Conservation (phyloP, 306 rosid species). For the Rubus parviflorus region DNA sequence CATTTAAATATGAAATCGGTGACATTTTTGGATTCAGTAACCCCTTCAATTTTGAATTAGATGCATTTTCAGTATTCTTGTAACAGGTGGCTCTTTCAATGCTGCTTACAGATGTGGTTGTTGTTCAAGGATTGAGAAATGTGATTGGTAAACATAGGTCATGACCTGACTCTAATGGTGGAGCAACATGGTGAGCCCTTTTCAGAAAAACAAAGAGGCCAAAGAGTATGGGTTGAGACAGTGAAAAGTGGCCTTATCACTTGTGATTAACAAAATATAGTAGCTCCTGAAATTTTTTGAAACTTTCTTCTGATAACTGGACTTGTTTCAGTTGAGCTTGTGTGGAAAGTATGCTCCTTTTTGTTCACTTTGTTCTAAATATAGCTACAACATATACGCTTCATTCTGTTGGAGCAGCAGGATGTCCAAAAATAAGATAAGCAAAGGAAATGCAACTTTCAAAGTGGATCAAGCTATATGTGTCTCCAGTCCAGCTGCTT, state of each 20-base stretch:
- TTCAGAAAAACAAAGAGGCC: neutral
- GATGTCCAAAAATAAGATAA: neutral
- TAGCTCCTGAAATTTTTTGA: neutral
- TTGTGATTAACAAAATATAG: neutral
- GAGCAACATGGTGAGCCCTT: neutral
- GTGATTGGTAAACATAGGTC: constrained; percentile 9
- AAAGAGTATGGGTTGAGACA: neutral
- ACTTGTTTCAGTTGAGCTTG: neutral
- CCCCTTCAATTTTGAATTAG: constrained; percentile 30
- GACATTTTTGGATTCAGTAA: constrained; percentile 37
- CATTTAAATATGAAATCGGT: constrained; percentile 67
- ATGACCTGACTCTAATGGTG: constrained; percentile 8
- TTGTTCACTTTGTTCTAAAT: neutral
- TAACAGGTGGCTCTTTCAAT: constrained; percentile 14
- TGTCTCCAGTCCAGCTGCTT: constrained; percentile 2
- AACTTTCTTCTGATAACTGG: neutral
- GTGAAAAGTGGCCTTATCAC: neutral
- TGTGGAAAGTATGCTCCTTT: neutral
- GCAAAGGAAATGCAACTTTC: neutral
- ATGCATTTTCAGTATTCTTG: constrained; percentile 23
- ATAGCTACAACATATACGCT: neutral
- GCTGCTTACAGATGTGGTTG: constrained; percentile 13
- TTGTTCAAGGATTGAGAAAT: constrained; percentile 4
- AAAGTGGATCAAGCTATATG: neutral
- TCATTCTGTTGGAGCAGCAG: neutral